These are phyloP conservation scores for Chamaecyparis obtusa DNA, from an alignment of 75 land plant species.

Conservation along the genomic window DNA sequence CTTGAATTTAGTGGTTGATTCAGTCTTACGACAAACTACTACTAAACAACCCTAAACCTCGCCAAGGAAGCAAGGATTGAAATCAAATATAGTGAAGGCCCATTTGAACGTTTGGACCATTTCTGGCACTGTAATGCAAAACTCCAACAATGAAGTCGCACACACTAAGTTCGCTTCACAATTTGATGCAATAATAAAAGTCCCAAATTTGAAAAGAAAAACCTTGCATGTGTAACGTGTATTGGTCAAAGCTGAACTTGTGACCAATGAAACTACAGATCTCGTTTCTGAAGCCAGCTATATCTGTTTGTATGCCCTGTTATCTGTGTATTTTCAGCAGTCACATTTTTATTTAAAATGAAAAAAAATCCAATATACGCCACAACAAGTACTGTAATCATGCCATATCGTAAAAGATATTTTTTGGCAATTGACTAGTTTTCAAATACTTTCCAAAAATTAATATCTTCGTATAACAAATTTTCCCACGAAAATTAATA, in stretches of 20 bases:
- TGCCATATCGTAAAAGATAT: neutral
- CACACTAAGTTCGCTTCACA: neutral
- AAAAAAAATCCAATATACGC: neutral
- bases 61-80: neutral
- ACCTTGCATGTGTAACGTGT: neutral
- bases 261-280: neutral
- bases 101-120: neutral
- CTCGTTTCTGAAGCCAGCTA: neutral
- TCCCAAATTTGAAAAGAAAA: neutral
- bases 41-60: neutral
- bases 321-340: neutral
- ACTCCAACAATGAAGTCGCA: neutral
- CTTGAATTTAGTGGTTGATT: neutral
- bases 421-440: neutral
- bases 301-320: neutral
- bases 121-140: neutral
- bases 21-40: neutral
- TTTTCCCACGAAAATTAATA: no score
- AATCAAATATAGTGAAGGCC: neutral
- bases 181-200: neutral
- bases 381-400: neutral
- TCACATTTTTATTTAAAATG: neutral
- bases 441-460: no score
- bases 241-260: neutral
- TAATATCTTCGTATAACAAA: neutral